A percentile compares a stretch with the other conserved stretches of the same genome.
phyloP scores from a whole-genome alignment of 1,139 yeast species.

The Wickerhamiella pararugosa region DNA sequence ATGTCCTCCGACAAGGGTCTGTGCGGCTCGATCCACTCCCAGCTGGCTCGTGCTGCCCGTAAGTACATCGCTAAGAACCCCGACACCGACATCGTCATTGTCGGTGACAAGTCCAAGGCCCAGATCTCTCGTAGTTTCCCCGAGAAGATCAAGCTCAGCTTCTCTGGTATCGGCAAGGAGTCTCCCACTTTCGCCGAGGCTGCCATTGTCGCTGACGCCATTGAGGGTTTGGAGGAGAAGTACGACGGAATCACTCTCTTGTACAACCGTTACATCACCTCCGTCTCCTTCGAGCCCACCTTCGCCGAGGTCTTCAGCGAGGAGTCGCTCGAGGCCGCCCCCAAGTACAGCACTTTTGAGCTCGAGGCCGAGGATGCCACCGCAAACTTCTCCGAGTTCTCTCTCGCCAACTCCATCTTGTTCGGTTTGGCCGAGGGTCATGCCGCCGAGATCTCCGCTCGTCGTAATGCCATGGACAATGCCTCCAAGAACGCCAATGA shows the following conservation, averaged over 20 bases:
- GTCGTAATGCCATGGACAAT: slow-evolving; percentile 99
- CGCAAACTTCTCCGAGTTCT: slow-evolving; percentile 53
- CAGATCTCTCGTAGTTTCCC: slow-evolving; percentile 78
- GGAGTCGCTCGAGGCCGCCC: slow-evolving; percentile 66
- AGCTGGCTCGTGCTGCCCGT: slow-evolving; percentile 80
- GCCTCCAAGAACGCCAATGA: slow-evolving; percentile 99
- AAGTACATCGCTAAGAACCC: slow-evolving; percentile 46
- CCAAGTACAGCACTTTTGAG: slow-evolving; percentile 77
- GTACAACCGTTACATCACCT: slow-evolving; percentile 77
- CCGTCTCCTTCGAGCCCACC: slow-evolving; percentile 84
- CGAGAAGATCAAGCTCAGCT: slow-evolving; percentile 52
- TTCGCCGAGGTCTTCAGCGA: slow-evolving; percentile 51
- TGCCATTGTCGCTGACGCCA: slow-evolving; percentile 76
- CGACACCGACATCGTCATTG: slow-evolving; percentile 64
- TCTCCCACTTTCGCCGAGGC: slow-evolving; percentile 91
- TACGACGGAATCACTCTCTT: slow-evolving; percentile 70
- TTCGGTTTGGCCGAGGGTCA: slow-evolving; percentile 96
- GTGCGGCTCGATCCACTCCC: slow-evolving; percentile 97
- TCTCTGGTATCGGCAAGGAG: slow-evolving; percentile 89
- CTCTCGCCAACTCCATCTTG: slow-evolving; percentile 78
- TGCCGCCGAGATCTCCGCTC: slow-evolving; percentile 94
- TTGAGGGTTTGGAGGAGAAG: slow-evolving; percentile 36
- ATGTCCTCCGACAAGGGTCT: slow-evolving; percentile 95
- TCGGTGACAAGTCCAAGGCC: slow-evolving; percentile 88
- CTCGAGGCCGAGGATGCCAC: slow-evolving; percentile 32